phyloP scores from a whole-genome alignment of 1,284 basidiomycete species.

The Phylloboletellus chloephorus region DNA sequence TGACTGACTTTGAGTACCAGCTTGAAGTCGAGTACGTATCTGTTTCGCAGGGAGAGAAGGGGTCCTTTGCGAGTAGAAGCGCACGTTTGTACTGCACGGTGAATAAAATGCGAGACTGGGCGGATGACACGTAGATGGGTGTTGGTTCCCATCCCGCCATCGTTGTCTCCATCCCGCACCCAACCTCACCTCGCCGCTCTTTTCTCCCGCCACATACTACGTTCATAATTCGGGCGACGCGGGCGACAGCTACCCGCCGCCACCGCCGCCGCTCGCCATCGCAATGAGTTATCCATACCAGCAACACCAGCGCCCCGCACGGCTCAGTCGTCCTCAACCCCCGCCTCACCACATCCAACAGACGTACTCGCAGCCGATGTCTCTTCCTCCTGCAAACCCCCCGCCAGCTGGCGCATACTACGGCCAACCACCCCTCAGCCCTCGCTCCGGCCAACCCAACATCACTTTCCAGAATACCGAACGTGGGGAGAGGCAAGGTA shows the following conservation, averaged over 20 bases:
- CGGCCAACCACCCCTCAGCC: conserved; percentile 15
- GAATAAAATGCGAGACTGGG: neutral
- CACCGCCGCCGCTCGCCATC: conserved; percentile 1
- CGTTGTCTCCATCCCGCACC: neutral
- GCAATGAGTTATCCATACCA: conserved; percentile 40
- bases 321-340: conserved; percentile 40
- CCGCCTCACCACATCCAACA: conserved; percentile 28
- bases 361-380: conserved; percentile 19
- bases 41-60: too few relatives aligned
- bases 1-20: too few relatives aligned
- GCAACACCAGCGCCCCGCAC: conserved; percentile 41
- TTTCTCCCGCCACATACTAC: conserved; percentile 9
- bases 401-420: conserved; percentile 29
- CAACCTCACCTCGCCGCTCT: conserved; percentile 17
- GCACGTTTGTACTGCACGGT: too few relatives aligned
- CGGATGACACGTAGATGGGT: conserved; percentile 19
- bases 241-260: conserved; percentile 1
- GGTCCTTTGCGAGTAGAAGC: too few relatives aligned
- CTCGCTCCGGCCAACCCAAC: conserved; percentile 34
- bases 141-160: conserved; percentile 8
- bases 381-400: conserved; percentile 19
- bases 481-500: conserved; percentile 56
- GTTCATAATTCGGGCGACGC: conserved; percentile 7
- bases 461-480: conserved; percentile 67
- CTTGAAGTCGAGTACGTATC: neutral